These are phyloP conservation scores for Aspergillus chevalieri DNA, from an alignment of 2,329 filamentous ascomycete species.

Conservation along the genomic window DNA sequence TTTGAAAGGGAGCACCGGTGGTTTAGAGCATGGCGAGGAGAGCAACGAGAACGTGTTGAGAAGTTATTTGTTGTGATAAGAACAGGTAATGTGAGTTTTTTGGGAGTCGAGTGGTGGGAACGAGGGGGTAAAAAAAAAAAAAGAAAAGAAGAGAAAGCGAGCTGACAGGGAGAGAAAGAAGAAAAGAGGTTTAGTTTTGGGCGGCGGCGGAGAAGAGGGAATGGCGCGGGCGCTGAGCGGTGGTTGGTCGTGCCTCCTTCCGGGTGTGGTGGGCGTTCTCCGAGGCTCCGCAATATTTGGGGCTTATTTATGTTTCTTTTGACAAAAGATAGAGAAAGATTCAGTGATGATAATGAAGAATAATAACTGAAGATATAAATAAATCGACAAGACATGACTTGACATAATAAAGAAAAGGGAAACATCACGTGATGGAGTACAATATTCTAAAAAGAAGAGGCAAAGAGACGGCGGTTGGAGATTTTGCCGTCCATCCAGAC, in stretches of 20 bases:
- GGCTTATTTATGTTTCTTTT: too few species aligned
- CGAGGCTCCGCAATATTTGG: not conserved
- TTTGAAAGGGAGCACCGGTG: conserved; percentile 10
- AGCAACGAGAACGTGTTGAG: not conserved
- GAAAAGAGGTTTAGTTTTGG: conserved; percentile 11
- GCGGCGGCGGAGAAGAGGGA: not conserved
- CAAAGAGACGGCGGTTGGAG: conserved; percentile 3
- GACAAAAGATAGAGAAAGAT: not conserved
- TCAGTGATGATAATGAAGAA: not conserved
- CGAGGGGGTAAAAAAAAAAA: too few species aligned
- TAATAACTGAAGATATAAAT: not conserved
- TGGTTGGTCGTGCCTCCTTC: not conserved
- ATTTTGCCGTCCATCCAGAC: conserved; percentile 8
- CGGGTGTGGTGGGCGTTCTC: not conserved
- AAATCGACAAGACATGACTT: not conserved
- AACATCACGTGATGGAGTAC: not conserved
- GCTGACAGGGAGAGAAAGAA: conserved; percentile 9
- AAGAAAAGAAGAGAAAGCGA: too few species aligned
- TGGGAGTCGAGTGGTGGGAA: too few species aligned
- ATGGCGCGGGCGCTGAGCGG: not conserved
- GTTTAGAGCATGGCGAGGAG: conserved; percentile 16
- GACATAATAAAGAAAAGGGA: not conserved
- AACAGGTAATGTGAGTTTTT: too few species aligned
- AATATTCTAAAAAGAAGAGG: conserved; percentile 1
- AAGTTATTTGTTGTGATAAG: too few species aligned